Conservation (phyloP, 768 basidiomycete species). For the Tulasnella sp. region DNA sequence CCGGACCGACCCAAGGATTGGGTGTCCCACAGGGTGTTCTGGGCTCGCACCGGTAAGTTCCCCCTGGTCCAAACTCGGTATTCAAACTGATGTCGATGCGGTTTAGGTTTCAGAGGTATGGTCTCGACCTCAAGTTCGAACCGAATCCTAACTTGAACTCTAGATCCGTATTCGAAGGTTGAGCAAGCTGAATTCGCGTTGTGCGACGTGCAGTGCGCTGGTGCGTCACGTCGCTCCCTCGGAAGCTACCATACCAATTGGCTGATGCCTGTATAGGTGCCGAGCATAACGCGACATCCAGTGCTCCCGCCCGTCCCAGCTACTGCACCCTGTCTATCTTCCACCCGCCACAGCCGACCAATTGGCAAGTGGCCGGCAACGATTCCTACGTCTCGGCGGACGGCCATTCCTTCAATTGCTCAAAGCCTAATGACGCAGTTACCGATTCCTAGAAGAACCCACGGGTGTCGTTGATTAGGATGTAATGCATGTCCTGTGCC, state of each 20-base stretch:
- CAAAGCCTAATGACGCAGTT: slow-evolving; percentile 38
- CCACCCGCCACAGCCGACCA: slow-evolving; percentile 29
- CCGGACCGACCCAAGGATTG: slow-evolving; percentile 40
- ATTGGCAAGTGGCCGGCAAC: slow-evolving; percentile 22
- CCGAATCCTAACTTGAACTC: too few species aligned
- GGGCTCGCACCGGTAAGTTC: slow-evolving; percentile 44
- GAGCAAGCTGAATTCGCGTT: slow-evolving; percentile 41
- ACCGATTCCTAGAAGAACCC: slow-evolving; percentile 46
- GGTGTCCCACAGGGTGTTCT: slow-evolving; percentile 42
- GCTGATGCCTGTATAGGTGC: slow-evolving; percentile 28
- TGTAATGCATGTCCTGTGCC: too few species aligned
- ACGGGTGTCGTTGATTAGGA: slow-evolving; percentile 35
- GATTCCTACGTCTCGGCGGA: slow-evolving; percentile 42
- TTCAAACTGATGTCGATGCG: not conserved
- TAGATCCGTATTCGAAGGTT: slow-evolving; percentile 47
- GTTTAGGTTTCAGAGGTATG: slow-evolving; percentile 44
- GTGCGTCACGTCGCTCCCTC: slow-evolving; percentile 23
- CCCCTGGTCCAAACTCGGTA: slow-evolving; percentile 21
- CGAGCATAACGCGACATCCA: slow-evolving; percentile 36
- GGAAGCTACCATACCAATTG: not conserved
- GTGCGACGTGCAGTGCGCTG: slow-evolving; percentile 25
- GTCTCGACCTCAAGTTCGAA: slow-evolving; percentile 35
- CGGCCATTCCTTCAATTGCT: slow-evolving; percentile 42
- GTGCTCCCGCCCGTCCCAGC: slow-evolving; percentile 36
- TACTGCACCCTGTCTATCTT: slow-evolving; percentile 44